Conservation (phyloP, 441 rosid genomes). For the Populus trichocarpa region DNA sequence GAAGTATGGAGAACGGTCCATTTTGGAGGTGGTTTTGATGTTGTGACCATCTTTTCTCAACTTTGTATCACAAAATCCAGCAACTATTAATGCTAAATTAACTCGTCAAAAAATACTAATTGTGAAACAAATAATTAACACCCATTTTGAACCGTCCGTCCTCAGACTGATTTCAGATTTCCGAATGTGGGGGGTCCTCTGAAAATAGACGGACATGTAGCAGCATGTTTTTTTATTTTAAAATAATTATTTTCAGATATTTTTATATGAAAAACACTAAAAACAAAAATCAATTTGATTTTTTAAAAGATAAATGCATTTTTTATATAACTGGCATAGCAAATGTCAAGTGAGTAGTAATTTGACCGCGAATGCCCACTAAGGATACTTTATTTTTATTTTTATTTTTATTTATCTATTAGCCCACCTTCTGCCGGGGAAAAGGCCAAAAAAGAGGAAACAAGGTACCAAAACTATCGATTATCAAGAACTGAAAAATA, state of each 20-base stretch:
- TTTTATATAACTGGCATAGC: too few species aligned
- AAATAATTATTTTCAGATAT: too few species aligned
- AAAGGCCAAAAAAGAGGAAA: neutral
- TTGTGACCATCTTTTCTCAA: neutral
- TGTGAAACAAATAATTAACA: neutral
- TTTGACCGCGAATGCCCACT: too few species aligned
- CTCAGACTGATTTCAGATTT: neutral
- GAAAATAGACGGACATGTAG: neutral
- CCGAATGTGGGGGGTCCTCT: neutral
- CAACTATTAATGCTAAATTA: neutral
- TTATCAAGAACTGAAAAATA: conserved; percentile 6
- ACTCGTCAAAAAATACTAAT: neutral
- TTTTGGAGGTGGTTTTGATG: neutral
- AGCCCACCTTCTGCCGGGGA: neutral
- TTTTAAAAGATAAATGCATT: too few species aligned
- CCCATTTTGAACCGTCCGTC: neutral
- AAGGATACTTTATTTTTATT: too few species aligned
- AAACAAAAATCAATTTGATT: too few species aligned
- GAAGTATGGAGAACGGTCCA: conserved; percentile 43
- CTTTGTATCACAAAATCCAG: conserved; percentile 1
- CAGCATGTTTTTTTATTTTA: too few species aligned
- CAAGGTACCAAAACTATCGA: neutral
- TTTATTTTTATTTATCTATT: too few species aligned
- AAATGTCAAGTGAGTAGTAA: too few species aligned
- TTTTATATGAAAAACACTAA: too few species aligned